Evolutionary conservation across 116 monocot genomes (phyloP).

Genomic region (Posidonia oceanica): DNA sequence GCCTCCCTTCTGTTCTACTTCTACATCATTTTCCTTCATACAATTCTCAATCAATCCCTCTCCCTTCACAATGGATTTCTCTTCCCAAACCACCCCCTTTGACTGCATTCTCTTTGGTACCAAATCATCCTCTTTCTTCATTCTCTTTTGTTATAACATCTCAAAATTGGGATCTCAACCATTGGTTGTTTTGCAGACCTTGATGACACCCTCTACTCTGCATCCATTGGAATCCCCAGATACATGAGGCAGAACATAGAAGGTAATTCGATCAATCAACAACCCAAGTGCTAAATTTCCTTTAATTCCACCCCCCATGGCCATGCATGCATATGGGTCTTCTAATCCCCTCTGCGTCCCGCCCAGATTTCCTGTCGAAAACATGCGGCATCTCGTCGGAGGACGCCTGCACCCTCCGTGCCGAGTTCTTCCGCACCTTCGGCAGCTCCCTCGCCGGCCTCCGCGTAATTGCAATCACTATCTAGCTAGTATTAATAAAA

Average conservation of each 20-base stretch:
- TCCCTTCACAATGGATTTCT: conserved; percentile 5
- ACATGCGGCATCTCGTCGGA: conserved; percentile 40
- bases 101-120: conserved; percentile 83
- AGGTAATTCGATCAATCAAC: conserved; percentile 10
- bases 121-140: not conserved
- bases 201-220: conserved; percentile 85
- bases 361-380: conserved; percentile 38
- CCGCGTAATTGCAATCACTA: conserved; percentile 22
- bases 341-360: no score
- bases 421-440: conserved; percentile 61
- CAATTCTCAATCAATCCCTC: not conserved
- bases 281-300: not conserved
- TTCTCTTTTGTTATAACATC: not conserved
- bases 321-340: no score
- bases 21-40: not conserved
- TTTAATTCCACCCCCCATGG: no score
- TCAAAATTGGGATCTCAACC: not conserved
- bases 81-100: conserved; percentile 19
- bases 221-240: conserved; percentile 36
- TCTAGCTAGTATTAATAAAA: not conserved
- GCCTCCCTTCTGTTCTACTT: not conserved
- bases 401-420: conserved; percentile 40
- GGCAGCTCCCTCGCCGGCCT: conserved; percentile 89
- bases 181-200: conserved; percentile 39
- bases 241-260: conserved; percentile 71